These are phyloP conservation scores for Chloromonas sp. DNA, from an alignment of 163 green algal genomes.

Conservation along the genomic window DNA sequence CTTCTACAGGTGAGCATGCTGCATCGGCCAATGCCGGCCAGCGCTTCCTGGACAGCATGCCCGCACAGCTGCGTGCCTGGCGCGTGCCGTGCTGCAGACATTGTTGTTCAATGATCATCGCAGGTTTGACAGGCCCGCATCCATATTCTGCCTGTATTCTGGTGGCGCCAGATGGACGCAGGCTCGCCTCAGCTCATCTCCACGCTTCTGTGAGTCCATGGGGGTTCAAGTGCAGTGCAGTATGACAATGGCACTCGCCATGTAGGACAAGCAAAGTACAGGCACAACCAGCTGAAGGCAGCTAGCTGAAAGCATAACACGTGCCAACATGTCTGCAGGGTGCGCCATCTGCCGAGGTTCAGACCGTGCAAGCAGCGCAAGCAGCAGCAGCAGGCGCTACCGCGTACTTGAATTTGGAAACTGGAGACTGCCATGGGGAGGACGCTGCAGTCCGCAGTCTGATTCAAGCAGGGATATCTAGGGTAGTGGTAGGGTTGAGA, in stretches of 20 bases:
- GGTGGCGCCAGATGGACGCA: conserved; percentile 32
- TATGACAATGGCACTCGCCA: not conserved
- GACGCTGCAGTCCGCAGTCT: conserved; percentile 60
- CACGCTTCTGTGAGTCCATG: conserved; percentile 47
- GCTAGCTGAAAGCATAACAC: not conserved
- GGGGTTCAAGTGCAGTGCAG: not conserved
- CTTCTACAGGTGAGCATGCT: not conserved
- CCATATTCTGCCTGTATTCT: conserved; percentile 76
- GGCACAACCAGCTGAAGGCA: no score
- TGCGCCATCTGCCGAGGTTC: conserved; percentile 47
- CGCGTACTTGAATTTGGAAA: conserved; percentile 93
- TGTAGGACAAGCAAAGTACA: no score
- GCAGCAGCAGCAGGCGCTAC: conserved; percentile 47
- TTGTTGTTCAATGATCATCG: not conserved
- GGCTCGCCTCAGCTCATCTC: conserved; percentile 43
- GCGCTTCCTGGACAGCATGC: not conserved
- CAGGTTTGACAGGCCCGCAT: conserved; percentile 72
- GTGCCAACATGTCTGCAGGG: conserved; percentile 5
- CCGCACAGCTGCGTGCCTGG: not conserved
- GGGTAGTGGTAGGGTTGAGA: conserved; percentile 85
- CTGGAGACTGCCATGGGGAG: conserved; percentile 85
- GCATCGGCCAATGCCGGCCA: not conserved
- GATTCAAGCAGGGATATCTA: conserved; percentile 56
- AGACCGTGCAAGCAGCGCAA: conserved; percentile 48
- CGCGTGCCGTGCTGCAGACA: not conserved